Base-by-base conservation (phyloP, 2,329 filamentous ascomycete genomes). In the Botrytis fragariae region DNA sequence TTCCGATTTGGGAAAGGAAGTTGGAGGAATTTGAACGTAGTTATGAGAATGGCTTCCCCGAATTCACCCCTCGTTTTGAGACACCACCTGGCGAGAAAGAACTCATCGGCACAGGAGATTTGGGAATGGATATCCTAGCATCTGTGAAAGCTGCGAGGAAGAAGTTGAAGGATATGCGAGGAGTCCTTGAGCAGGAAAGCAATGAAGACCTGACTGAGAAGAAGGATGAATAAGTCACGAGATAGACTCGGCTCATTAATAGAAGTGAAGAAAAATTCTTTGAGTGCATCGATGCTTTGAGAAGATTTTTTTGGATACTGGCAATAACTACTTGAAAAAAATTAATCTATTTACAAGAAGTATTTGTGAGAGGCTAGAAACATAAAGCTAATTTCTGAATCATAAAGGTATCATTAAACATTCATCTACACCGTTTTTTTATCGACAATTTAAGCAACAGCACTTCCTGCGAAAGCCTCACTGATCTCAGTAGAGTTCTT, bases 401-500 rank as follows among this genome's bases (percentile, higher is more conserved):
- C 60, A 62, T 39, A 44, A 45, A 32, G 42, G 29, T 44, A 64
- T 64, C 39, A 64, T 64, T 64, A 32, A 32, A 64, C 18, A 69
- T 44, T 37, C 8, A 42, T 32, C 37, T 62, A 39, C 22, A 39
- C 25, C n/a, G 4, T 7, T 4, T 10, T 25, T 16, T 18, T 3
- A 32, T 54, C 5, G 6, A 3, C 3, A 29, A 9, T 14, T 44
- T 32, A 71, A 71, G 59, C 45, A 65, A 51, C 60, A 64, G 22
- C 45, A 44, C n/a, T 71, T 18, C 73, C 74, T 4, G 65, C 63
- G 44, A 75, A 75, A 22, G 73, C 76, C 20, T 73, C 75, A n/a
- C 63, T 69, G 42, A 78, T 76, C 37, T 78, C 75, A 4, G 74
- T 76, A 25, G 74, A 65, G 29, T 76, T 78, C 73, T 77, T 78